Conservation (phyloP, 2,329 filamentous ascomycete genomes). For the Cercospora citrullina region DNA sequence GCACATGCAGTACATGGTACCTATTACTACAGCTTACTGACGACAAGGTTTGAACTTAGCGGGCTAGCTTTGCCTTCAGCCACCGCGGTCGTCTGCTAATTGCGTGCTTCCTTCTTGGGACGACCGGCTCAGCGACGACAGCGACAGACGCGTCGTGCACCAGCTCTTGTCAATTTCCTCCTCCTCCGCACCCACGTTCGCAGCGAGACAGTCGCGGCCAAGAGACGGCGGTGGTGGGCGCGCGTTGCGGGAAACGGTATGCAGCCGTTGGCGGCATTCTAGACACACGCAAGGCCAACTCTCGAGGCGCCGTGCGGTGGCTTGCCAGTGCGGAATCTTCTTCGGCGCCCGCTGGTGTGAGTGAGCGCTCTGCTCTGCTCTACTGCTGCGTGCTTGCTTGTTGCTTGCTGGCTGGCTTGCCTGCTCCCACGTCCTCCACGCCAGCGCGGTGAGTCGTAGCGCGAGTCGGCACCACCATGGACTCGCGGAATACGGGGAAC, state of each 20-base stretch:
- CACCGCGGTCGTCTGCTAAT: not conserved
- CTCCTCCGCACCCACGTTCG: not conserved
- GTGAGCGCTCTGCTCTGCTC: not conserved
- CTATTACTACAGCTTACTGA: not conserved
- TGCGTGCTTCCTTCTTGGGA: not conserved
- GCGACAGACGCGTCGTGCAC: not conserved
- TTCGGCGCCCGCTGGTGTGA: not conserved
- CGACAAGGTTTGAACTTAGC: slow-evolving; percentile 3
- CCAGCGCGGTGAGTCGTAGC: not conserved
- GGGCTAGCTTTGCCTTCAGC: not conserved
- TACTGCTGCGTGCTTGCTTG: not conserved
- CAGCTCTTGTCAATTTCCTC: not conserved
- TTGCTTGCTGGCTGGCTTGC: not conserved
- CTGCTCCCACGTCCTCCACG: not conserved
- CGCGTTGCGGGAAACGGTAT: not conserved
- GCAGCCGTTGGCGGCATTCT: slow-evolving; percentile 4
- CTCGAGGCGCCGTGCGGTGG: slow-evolving; percentile 1
- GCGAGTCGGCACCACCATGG: slow-evolving; percentile 18
- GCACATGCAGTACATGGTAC: slow-evolving; percentile 4
- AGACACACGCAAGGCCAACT: not conserved
- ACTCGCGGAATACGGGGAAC: slow-evolving; percentile 18
- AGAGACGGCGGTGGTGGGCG: not conserved
- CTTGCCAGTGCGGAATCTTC: not conserved
- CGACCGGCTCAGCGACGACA: not conserved
- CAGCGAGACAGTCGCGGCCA: not conserved